Evolutionary conservation across 2,329 filamentous ascomycete species (phyloP).

Genomic region (Monosporascus sp.): DNA sequence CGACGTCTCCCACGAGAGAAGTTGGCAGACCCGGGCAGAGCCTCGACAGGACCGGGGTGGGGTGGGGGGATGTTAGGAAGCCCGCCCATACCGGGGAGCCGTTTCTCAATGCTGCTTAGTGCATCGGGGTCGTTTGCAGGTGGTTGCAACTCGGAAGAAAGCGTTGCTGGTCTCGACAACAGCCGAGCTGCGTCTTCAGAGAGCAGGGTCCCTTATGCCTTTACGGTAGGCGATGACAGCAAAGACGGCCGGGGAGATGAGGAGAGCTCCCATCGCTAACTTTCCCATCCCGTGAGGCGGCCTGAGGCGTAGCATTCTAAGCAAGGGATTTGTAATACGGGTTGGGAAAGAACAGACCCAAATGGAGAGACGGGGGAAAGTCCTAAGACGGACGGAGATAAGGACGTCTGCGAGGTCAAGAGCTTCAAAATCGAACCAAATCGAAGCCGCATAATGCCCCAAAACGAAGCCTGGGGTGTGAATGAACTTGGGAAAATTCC

Average conservation of each 20-base stretch:
- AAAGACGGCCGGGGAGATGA: background rate
- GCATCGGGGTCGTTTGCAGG: background rate
- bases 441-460: conserved; percentile 20
- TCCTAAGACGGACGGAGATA: too few relatives aligned
- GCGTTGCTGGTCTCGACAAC: background rate
- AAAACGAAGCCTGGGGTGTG: conserved; percentile 9
- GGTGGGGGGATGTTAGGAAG: background rate
- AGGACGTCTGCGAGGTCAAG: conserved; percentile 2
- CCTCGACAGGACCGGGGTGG: background rate
- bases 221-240: background rate
- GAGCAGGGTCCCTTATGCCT: background rate
- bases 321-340: background rate
- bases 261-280: background rate
- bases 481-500: conserved; percentile 5
- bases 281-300: background rate
- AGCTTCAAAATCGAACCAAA: conserved; percentile 23
- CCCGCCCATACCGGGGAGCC: background rate
- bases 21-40: background rate
- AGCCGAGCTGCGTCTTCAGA: background rate
- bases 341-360: background rate
- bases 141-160: background rate
- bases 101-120: background rate
- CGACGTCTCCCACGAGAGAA: background rate
- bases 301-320: background rate
- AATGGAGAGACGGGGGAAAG: background rate